These are phyloP conservation scores for Coleophoma cylindrospora DNA, from an alignment of 2,329 filamentous ascomycete genomes.

Conservation along the genomic window DNA sequence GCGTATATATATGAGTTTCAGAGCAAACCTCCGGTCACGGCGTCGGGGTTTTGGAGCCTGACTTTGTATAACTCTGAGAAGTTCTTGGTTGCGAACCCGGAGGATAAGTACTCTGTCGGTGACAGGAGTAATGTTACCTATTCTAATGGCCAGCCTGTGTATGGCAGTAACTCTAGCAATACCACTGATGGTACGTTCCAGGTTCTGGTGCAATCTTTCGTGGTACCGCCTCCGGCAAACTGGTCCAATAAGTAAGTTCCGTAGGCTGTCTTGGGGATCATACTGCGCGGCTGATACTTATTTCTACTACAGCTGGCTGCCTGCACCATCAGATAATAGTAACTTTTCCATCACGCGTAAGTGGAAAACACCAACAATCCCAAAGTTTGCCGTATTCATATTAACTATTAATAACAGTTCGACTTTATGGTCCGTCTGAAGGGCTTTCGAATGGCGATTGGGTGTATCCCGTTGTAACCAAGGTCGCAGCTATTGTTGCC, in stretches of 20 bases:
- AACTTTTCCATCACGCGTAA: too few relatives aligned
- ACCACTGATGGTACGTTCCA: neutral
- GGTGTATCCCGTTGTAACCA: neutral
- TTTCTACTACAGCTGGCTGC: too few relatives aligned
- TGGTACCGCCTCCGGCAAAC: neutral
- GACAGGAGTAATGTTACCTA: conserved; percentile 2
- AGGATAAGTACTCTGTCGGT: neutral
- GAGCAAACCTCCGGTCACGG: conserved; percentile 14
- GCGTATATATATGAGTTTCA: conserved; percentile 18
- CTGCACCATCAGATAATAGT: too few relatives aligned
- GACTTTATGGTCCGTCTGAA: neutral
- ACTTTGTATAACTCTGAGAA: conserved; percentile 4
- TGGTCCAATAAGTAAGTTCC: neutral
- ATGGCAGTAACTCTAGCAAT: neutral
- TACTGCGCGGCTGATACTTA: too few relatives aligned
- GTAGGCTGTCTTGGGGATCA: too few relatives aligned
- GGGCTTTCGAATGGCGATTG: neutral
- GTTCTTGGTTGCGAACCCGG: conserved; percentile 1
- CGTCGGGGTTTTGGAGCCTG: conserved; percentile 10
- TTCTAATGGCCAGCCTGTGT: neutral
- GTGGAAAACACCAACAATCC: too few relatives aligned
- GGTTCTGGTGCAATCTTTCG: neutral
- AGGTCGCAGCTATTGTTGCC: neutral
- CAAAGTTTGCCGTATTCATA: too few relatives aligned
- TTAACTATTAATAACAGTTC: too few relatives aligned